Conservation (phyloP, 257 asterid species). For the Plectranthus barbatus region DNA sequence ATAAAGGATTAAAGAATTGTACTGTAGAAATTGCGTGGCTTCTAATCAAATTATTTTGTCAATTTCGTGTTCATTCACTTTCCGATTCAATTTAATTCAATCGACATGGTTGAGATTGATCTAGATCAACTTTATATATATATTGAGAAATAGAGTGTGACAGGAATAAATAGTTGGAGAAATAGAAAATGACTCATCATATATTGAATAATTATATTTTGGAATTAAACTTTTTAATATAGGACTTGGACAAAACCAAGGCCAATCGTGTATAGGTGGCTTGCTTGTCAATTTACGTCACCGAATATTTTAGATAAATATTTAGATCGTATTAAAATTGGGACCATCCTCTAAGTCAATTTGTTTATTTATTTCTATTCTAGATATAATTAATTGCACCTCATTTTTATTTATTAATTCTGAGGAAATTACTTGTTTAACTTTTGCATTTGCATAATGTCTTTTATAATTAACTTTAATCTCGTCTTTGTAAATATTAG, state of each 20-base stretch:
- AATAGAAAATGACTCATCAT: neutral
- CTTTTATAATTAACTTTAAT: neutral
- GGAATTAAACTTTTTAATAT: neutral
- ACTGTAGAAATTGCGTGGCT: neutral
- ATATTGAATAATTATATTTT: neutral
- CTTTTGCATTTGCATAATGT: neutral
- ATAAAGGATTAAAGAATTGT: neutral
- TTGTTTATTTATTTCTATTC: neutral
- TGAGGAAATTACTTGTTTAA: too few species aligned
- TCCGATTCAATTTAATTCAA: neutral
- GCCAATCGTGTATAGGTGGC: neutral
- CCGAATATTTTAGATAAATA: neutral
- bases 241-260: neutral
- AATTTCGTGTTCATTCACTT: constrained; percentile 1
- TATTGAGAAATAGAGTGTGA: neutral
- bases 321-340: constrained; percentile 3
- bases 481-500: neutral
- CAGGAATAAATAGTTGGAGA: neutral
- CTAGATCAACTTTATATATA: neutral
- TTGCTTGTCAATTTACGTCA: constrained; percentile 10
- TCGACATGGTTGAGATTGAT: neutral
- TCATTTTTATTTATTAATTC: too few species aligned
- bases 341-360: constrained; percentile 17
- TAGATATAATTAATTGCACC: neutral
- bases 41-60: neutral